Conservation (phyloP, 371 early-diverging fungal genomes). For the Mortierella sp. region DNA sequence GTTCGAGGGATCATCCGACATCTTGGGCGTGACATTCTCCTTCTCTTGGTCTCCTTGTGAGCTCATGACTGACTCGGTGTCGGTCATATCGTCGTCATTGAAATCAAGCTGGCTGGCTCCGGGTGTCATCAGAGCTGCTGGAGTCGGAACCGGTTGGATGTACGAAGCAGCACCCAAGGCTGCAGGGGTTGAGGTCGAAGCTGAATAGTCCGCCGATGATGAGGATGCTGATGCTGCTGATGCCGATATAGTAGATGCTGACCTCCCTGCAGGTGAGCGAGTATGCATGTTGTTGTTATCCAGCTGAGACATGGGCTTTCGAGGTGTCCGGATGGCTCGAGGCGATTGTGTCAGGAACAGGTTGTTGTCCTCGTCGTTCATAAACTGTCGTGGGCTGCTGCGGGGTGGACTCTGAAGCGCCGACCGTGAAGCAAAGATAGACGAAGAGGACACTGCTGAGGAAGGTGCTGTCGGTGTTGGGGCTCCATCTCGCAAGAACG, state of each 20-base stretch:
- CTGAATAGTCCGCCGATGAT: not conserved
- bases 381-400: conserved; percentile 15
- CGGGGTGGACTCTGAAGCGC: conserved; percentile 12
- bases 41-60: conserved; percentile 37
- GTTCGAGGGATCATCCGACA: conserved; percentile 22
- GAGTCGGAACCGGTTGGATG: not conserved
- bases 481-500: not conserved
- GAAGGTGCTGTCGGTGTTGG: not conserved
- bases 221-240: not conserved
- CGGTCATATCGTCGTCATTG: conserved; percentile 41
- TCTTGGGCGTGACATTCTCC: conserved; percentile 47
- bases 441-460: not conserved
- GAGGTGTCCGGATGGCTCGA: conserved; percentile 33
- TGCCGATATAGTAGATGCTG: not conserved
- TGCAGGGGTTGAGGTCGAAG: conserved; percentile 1
- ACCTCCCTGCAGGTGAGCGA: not conserved
- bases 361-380: conserved; percentile 40
- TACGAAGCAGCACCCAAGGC: not conserved
- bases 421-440: conserved; percentile 1
- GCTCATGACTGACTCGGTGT: conserved; percentile 41
- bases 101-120: conserved; percentile 39
- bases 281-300: not conserved
- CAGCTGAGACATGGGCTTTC: conserved; percentile 2
- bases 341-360: conserved; percentile 31
- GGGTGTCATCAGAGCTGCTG: conserved; percentile 22